These are phyloP conservation scores for Saraca asoca DNA, from an alignment of 331 rosid genomes.

Conservation along the genomic window DNA sequence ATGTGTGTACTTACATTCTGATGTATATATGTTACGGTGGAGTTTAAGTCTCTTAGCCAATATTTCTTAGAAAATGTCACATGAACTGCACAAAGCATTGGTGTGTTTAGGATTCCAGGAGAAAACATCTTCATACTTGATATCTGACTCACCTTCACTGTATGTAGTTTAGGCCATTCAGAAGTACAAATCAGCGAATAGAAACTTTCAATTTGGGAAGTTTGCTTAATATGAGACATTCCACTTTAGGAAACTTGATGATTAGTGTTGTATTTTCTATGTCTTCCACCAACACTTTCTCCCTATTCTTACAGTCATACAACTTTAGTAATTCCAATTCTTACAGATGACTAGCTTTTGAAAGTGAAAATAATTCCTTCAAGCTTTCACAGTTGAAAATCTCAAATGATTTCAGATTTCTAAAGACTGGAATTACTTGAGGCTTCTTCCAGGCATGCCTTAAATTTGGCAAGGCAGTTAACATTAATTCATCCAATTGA, in stretches of 20 bases:
- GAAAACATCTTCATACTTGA: slow-evolving; percentile 12
- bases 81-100: not conserved
- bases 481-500: not conserved
- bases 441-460: not conserved
- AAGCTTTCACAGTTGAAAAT: not conserved
- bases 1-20: too few relatives aligned
- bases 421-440: not conserved
- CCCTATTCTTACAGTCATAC: not conserved
- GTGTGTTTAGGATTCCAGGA: not conserved
- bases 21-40: too few relatives aligned
- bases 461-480: not conserved
- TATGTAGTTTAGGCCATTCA: not conserved
- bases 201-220: not conserved
- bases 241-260: not conserved
- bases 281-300: not conserved
- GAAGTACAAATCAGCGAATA: not conserved
- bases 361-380: not conserved
- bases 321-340: slow-evolving; percentile 2
- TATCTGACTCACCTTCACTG: not conserved
- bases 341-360: not conserved
- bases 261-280: not conserved
- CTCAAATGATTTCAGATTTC: not conserved
- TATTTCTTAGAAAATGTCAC: not conserved
- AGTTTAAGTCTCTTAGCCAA: slow-evolving; percentile 22
- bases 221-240: slow-evolving; percentile 18